Evolutionary conservation across 257 asterid species (phyloP), one percentile per base, ranked within the genome.

Genomic region (Capsicum chinense): DNA sequence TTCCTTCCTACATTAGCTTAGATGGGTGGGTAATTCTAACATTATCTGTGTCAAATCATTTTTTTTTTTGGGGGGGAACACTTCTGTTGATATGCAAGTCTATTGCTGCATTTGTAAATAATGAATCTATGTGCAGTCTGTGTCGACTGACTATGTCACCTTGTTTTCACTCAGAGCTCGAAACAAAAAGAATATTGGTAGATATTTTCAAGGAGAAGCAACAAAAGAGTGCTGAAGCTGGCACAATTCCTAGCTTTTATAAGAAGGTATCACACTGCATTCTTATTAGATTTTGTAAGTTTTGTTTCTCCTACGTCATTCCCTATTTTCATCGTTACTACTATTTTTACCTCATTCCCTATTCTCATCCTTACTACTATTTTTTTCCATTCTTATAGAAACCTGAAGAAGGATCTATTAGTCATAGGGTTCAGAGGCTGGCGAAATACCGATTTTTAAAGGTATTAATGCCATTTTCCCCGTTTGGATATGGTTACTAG

Each of bases 341-440:
- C 63, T 50, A 26, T 26, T 26, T 26, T 26, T 17, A 35, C 62
- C 60, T 79, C n/a, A 64, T 79, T 37, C 63, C 71, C 60, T 56
- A 3, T 60, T 81, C 21, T 56, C 67, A 42, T 60, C 12, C 63
- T 35, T 68, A 9, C 12, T 62, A 66, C 84, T 12, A 19, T 54
- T 50, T 57, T 16, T 17, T 71, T 50, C 33, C 33, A 26, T 26
- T 54, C 42, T 82, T 88, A 87, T 91, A 97, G 99, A 95, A 95
- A 91, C 98, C 99, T 35, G 99, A 97, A 87, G 99, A 97, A 84
- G 99, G 99, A 85, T 97, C 99, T 79, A 93, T 97, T 86, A 97
- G 97, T 89, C 95, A 95, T 78, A 93, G 99, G 88, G 99, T 97
- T 80, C 99, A 97, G 91, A 92, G 98, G 90, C 89, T 97, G 86